Percentiles rank a stretch among this genome's conserved stretches.
phyloP scores from a whole-genome alignment of 108 stramenopile genomes.

The Cyclostephanos tholiformis region DNA sequence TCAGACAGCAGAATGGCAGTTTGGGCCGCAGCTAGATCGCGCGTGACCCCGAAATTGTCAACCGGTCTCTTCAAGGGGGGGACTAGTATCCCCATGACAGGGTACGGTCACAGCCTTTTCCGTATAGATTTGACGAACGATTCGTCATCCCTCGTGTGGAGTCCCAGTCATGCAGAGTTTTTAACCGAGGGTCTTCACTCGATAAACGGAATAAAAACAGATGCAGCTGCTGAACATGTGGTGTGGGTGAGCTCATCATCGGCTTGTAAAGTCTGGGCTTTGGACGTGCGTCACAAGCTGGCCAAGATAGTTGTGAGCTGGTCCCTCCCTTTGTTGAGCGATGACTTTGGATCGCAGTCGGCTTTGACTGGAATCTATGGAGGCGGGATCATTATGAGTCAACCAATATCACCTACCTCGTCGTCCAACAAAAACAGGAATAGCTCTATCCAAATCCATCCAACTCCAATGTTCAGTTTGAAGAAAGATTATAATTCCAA shows the following conservation, averaged over 20 bases:
- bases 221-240: constrained; percentile 45
- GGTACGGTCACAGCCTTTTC: constrained; percentile 66
- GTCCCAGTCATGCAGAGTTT: constrained; percentile 76
- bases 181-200: constrained; percentile 72
- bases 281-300: constrained; percentile 69
- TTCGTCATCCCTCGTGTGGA: constrained; percentile 68
- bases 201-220: constrained; percentile 58
- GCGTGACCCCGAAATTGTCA: constrained; percentile 14
- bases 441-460: constrained; percentile 3
- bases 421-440: neutral
- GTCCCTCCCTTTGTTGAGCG: constrained; percentile 57
- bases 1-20: constrained; percentile 17
- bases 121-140: constrained; percentile 68
- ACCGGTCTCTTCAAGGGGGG: constrained; percentile 8
- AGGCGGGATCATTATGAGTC: constrained; percentile 33
- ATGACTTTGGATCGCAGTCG: constrained; percentile 31
- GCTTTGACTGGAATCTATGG: constrained; percentile 37
- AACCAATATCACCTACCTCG: constrained; percentile 4
- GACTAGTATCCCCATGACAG: constrained; percentile 9
- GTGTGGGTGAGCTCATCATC: constrained; percentile 70
- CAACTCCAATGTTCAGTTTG: constrained; percentile 47
- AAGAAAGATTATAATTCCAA: constrained; percentile 51
- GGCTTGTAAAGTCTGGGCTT: constrained; percentile 73
- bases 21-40: constrained; percentile 42
- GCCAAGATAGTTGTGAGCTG: constrained; percentile 54